These are phyloP conservation scores for Alternaria triticimaculans DNA, from an alignment of 2,329 filamentous ascomycete genomes.

Conservation along the genomic window DNA sequence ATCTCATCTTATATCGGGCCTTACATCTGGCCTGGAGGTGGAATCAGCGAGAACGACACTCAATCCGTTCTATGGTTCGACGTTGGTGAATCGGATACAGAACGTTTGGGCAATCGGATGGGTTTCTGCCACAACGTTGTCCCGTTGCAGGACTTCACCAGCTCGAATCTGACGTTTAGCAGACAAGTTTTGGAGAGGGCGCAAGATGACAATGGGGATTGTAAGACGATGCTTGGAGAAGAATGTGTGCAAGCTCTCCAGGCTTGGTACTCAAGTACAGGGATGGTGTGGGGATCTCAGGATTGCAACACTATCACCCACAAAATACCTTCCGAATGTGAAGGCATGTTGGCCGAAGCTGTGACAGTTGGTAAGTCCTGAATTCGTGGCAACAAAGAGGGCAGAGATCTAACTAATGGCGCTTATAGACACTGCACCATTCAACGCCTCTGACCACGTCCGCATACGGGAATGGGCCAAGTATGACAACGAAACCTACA, in stretches of 20 bases:
- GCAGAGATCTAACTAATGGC: not conserved
- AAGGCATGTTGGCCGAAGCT: not conserved
- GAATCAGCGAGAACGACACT: not conserved
- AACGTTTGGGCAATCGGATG: not conserved
- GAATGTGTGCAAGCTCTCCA: not conserved
- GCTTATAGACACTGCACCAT: not conserved
- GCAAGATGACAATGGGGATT: slow-evolving; percentile 1
- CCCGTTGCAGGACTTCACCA: not conserved
- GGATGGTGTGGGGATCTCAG: no score
- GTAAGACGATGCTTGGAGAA: not conserved
- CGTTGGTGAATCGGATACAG: not conserved
- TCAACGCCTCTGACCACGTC: not conserved
- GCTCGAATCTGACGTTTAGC: not conserved
- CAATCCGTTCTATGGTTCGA: not conserved
- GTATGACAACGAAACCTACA: not conserved
- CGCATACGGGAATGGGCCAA: not conserved
- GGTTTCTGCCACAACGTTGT: not conserved
- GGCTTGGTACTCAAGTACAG: not conserved
- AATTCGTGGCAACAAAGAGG: not conserved
- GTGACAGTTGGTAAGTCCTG: not conserved
- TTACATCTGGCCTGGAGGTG: not conserved
- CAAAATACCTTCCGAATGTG: not conserved
- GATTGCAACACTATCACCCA: not conserved
- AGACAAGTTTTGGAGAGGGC: not conserved
- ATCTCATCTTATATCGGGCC: not conserved